These are phyloP conservation scores for Chaetomium sp. DNA, from an alignment of 2,329 filamentous ascomycete species.

Conservation along the genomic window DNA sequence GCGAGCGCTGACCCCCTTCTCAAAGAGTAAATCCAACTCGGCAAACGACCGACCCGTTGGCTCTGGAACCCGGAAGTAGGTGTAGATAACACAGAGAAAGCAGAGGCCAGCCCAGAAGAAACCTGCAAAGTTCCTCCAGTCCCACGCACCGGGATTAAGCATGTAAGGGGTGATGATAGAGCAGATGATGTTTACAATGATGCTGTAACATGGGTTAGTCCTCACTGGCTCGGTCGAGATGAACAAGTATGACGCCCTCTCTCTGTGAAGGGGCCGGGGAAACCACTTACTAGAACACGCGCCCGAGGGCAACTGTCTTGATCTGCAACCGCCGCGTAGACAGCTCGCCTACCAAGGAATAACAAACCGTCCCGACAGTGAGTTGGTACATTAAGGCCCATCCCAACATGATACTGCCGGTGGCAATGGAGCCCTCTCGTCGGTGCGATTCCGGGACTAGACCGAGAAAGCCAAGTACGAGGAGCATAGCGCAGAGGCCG, in stretches of 20 bases:
- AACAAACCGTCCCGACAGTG: constrained; percentile 82
- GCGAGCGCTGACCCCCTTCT: constrained; percentile 62
- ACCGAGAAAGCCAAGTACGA: constrained; percentile 78
- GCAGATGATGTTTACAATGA: constrained; percentile 68
- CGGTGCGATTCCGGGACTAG: constrained; percentile 58
- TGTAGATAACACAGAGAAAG: constrained; percentile 74
- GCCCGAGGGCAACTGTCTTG: constrained; percentile 83
- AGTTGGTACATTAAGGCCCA: constrained; percentile 82
- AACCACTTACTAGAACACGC: constrained; percentile 60
- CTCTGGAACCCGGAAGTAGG: constrained; percentile 75
- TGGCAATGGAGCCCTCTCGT: constrained; percentile 61
- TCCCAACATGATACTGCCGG: constrained; percentile 75
- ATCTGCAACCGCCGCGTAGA: constrained; percentile 78
- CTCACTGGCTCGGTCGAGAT: too few species aligned
- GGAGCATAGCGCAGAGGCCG: constrained; percentile 66
- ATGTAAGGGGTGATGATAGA: constrained; percentile 84
- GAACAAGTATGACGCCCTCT: constrained; percentile 6
- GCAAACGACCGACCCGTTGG: constrained; percentile 75
- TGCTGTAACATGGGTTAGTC: constrained; percentile 36
- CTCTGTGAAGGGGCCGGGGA: too few species aligned
- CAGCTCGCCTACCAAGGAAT: constrained; percentile 79
- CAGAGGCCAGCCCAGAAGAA: constrained; percentile 83
- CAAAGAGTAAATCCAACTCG: constrained; percentile 79
- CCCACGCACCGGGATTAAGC: constrained; percentile 80
- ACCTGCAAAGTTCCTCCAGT: constrained; percentile 81